Conservation (phyloP, 1,284 basidiomycete genomes). For the Veloporphyrellus conicus region DNA sequence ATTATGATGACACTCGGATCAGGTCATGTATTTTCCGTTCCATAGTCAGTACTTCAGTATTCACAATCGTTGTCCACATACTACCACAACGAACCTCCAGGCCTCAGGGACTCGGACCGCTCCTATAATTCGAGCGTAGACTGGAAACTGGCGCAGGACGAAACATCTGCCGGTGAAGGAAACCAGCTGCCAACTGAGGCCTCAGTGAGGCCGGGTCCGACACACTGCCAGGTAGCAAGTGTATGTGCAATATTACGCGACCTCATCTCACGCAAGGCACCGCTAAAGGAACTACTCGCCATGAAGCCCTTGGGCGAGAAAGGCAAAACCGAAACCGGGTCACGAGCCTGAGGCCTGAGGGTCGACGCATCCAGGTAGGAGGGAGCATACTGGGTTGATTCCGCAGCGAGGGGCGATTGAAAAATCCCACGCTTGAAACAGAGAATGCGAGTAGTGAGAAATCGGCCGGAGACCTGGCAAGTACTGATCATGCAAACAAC, state of each 20-base stretch:
- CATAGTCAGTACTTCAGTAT: not conserved
- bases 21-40: not conserved
- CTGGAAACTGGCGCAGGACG: too few species aligned
- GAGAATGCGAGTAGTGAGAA: too few species aligned
- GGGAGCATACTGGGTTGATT: not conserved
- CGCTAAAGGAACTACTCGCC: not conserved
- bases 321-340: constrained; percentile 3
- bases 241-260: not conserved
- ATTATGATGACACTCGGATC: not conserved
- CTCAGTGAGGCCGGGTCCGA: too few species aligned
- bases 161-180: too few species aligned
- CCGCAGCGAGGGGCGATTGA: too few species aligned
- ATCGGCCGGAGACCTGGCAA: too few species aligned
- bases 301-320: constrained; percentile 1
- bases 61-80: too few species aligned
- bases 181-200: too few species aligned
- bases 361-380: not conserved
- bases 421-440: constrained; percentile 4
- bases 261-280: not conserved
- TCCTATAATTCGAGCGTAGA: too few species aligned
- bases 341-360: not conserved
- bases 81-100: too few species aligned
- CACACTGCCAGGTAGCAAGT: too few species aligned
- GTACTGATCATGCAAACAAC: not conserved
- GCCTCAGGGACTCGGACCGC: too few species aligned